phyloP scores from a whole-genome alignment of 179 eudicot species.

The Patellifolia procumbens region DNA sequence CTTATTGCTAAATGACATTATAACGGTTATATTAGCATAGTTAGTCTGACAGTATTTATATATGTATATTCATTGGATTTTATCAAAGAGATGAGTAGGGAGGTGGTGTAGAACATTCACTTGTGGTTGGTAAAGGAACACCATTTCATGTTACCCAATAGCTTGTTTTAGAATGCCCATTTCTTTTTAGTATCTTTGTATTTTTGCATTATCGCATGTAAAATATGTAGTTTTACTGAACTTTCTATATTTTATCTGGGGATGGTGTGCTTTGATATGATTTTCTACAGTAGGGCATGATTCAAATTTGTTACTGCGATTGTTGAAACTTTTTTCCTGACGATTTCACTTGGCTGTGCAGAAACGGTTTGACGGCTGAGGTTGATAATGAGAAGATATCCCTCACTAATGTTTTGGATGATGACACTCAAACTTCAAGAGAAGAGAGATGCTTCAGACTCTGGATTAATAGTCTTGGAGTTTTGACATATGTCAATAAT shows the following conservation, averaged over 20 bases:
- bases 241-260: not conserved
- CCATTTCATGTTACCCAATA: not conserved
- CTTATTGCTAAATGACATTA: not conserved
- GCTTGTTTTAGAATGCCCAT: not conserved
- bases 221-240: not conserved
- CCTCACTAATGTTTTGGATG: conserved; percentile 62
- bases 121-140: not conserved
- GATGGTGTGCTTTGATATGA: not conserved
- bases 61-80: not conserved
- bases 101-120: not conserved
- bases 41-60: not conserved
- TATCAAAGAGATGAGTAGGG: not conserved
- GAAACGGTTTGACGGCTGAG: conserved; percentile 60
- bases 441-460: conserved; percentile 84
- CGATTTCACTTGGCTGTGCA: conserved; percentile 32
- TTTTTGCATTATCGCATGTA: not conserved
- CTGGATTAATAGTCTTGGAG: conserved; percentile 87
- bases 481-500: conserved; percentile 63
- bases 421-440: conserved; percentile 68
- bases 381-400: conserved; percentile 52
- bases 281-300: not conserved
- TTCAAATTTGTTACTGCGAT: not conserved
- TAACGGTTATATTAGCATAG: not conserved
- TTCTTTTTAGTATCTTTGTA: too few species aligned
- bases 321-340: not conserved